Percentiles rank a stretch among this genome's conserved stretches.
Evolutionary conservation across 495 filamentous ascomycete species (phyloP).

Genomic region (Hamigera avellanea): DNA sequence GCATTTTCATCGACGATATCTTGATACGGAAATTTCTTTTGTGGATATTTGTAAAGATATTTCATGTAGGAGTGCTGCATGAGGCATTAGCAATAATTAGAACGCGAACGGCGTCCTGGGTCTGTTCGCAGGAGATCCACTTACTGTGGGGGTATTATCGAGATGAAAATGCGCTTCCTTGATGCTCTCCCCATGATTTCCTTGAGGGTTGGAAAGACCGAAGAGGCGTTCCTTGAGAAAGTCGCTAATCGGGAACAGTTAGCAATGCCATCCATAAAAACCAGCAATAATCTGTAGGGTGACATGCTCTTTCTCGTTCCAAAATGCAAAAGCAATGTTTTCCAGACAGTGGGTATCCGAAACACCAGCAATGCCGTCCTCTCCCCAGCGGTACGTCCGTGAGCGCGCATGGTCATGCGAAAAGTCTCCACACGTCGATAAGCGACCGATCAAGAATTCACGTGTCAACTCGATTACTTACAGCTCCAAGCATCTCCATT

Average conservation of each 20-base stretch:
- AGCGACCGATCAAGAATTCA: not conserved
- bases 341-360: conserved; percentile 82
- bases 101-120: not conserved
- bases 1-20: conserved; percentile 77
- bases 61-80: conserved; percentile 95
- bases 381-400: conserved; percentile 84
- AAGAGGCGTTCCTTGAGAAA: conserved; percentile 93
- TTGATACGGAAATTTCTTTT: conserved; percentile 83
- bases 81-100: too few relatives aligned
- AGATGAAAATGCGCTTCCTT: conserved; percentile 95
- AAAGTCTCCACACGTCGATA: conserved; percentile 51
- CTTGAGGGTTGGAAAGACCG: conserved; percentile 88
- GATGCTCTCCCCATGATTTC: conserved; percentile 92
- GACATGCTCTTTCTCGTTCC: conserved; percentile 90
- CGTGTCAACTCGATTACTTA: conserved; percentile 32
- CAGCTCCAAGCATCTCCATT: conserved; percentile 95
- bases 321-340: conserved; percentile 92
- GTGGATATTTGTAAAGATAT: conserved; percentile 93
- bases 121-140: not conserved
- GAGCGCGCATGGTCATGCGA: conserved; percentile 84
- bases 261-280: not conserved
- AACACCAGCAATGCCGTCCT: conserved; percentile 94
- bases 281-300: not conserved
- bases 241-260: conserved; percentile 37
- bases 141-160: conserved; percentile 70